Evolutionary conservation across 345 rosid genomes (phyloP), one percentile per base, ranked within the genome.

Genomic region (Eucalyptus sp.): DNA sequence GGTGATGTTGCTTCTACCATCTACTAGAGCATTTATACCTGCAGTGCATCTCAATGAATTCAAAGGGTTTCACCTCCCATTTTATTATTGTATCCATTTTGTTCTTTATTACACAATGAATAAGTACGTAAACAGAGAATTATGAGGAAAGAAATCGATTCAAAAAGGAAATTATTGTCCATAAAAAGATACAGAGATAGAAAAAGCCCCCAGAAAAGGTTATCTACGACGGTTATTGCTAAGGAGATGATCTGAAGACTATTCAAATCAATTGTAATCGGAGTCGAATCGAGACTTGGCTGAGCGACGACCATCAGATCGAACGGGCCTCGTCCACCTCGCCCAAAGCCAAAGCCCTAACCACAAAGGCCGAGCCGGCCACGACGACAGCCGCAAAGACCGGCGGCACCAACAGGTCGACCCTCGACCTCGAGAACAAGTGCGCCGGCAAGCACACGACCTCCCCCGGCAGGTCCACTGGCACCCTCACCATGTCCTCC

Each of bases 311-410:
- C 16, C 18, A 46, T 27, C 46, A 29, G 48, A n/a, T 25, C 80
- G 56, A 93, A 41, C 87, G 90, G 90, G 93, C 88, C 86, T 93
- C 92, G 11, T 94, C 96, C 6, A 90, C 91, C 89, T 95, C 98
- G 93, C 95, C 94, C 66, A 95, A 90, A 90, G 95, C 96, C 89
- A 94, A 64, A 13, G 97, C 92, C 31, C 98, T 93, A n/a, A 97
- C 97, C 10, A 92, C 90, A 89, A 94, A 94, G 88, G 97, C 98
- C 33, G 97, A 96, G 60, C 94, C 94, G 86, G 94, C 98, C 80
- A 97, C 99, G 48, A 96, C 96, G 8, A 93, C 94, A 5, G 98
- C 99, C 24, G 99, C 98, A 87, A 96, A 96, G 48, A 95, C 93
- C 66, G 98, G 97, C n/a, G 99, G 97, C 7, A 96, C 95, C 51